Evolutionary conservation across 2,329 filamentous ascomycete genomes (phyloP).

Genomic region (Fusarium miscanthi): DNA sequence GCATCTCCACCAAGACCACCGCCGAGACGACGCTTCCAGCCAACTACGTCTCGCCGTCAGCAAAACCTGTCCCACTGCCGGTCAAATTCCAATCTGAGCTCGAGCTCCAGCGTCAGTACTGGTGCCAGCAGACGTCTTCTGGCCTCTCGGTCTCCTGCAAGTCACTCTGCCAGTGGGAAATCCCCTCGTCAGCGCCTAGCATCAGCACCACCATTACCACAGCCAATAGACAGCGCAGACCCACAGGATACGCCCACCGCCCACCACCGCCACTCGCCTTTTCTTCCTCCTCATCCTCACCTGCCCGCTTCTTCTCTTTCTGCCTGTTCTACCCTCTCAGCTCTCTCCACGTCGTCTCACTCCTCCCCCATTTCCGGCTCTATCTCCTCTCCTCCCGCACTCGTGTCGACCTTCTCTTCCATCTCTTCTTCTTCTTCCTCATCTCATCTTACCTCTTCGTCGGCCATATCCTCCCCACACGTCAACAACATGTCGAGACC

Average conservation of each 20-base stretch:
- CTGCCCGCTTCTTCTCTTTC: conserved; percentile 40
- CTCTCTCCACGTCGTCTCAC: conserved; percentile 38
- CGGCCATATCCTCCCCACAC: conserved; percentile 33
- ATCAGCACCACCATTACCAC: conserved; percentile 16
- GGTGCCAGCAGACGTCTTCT: conserved; percentile 34
- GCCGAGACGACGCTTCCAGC: conserved; percentile 39
- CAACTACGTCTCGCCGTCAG: conserved; percentile 43
- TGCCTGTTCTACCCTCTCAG: conserved; percentile 37
- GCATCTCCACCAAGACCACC: conserved; percentile 35
- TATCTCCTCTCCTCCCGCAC: conserved; percentile 38
- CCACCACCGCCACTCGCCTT: conserved; percentile 46
- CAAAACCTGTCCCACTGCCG: conserved; percentile 43
- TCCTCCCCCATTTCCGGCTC: conserved; percentile 32
- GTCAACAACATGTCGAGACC: conserved; percentile 55
- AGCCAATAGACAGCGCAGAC: conserved; percentile 33
- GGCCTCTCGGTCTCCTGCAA: conserved; percentile 37
- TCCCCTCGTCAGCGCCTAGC: conserved; percentile 44
- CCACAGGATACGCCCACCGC: conserved; percentile 38
- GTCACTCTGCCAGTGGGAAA: conserved; percentile 37
- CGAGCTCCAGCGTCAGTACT: conserved; percentile 23
- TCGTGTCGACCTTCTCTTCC: conserved; percentile 27
- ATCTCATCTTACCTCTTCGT: conserved; percentile 34
- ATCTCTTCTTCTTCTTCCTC: conserved; percentile 32
- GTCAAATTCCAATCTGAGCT: conserved; percentile 34
- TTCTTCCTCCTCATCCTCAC: conserved; percentile 48